Conservation (phyloP, 768 basidiomycete genomes). For the Lactarius tabidus region DNA sequence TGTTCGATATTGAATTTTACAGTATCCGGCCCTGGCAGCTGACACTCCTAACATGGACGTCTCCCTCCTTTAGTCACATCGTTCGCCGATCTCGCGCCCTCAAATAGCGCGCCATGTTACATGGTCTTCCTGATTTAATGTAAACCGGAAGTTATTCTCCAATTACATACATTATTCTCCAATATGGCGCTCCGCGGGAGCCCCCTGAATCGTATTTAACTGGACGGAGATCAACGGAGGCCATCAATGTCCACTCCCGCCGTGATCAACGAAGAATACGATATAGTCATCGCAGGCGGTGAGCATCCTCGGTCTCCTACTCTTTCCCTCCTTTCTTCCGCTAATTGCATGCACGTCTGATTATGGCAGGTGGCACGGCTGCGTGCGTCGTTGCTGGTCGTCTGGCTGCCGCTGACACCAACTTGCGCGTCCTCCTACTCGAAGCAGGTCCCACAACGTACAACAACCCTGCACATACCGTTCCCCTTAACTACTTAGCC, state of each 20-base stretch:
- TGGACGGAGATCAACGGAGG: not conserved
- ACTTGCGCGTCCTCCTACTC: slow-evolving; percentile 53
- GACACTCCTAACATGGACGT: no score
- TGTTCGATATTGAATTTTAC: no score
- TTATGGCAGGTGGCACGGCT: slow-evolving; percentile 38
- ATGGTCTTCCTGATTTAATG: no score
- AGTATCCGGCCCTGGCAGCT: no score
- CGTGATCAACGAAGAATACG: slow-evolving; percentile 11
- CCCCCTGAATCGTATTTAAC: no score
- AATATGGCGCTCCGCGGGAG: no score
- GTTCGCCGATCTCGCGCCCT: no score
- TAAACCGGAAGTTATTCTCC: no score
- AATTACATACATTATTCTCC: no score
- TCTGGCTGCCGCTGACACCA: slow-evolving; percentile 48
- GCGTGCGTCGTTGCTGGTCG: slow-evolving; percentile 56
- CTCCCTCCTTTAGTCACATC: no score
- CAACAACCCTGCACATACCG: slow-evolving; percentile 43
- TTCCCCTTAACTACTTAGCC: slow-evolving; percentile 49
- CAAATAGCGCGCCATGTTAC: no score
- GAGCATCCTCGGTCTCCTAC: not conserved
- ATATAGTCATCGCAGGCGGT: slow-evolving; percentile 10
- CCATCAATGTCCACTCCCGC: not conserved
- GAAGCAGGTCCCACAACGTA: slow-evolving; percentile 54
- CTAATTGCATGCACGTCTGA: not conserved
- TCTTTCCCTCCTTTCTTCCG: not conserved